These are phyloP conservation scores for Xylaria polymorpha DNA, from an alignment of 2,329 filamentous ascomycete genomes.

Conservation along the genomic window DNA sequence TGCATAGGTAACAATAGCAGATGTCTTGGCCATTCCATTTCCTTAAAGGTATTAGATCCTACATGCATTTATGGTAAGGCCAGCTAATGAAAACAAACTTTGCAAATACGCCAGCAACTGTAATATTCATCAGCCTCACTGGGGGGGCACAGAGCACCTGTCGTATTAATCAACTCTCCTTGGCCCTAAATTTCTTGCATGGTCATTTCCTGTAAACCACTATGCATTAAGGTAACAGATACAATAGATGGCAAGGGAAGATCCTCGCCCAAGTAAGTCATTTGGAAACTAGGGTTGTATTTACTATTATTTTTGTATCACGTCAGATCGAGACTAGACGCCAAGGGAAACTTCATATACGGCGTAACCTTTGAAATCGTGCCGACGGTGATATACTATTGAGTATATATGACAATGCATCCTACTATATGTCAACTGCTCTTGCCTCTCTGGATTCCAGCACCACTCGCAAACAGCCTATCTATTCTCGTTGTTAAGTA, in stretches of 20 bases:
- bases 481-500: neutral
- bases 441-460: neutral
- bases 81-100: neutral
- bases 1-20: neutral
- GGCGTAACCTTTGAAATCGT: neutral
- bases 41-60: slow-evolving; percentile 13
- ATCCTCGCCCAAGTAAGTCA: neutral
- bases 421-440: neutral
- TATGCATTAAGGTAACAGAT: neutral
- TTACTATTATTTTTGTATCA: neutral
- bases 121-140: neutral
- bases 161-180: neutral
- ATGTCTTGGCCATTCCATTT: slow-evolving; percentile 27
- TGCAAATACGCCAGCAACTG: neutral
- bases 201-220: neutral
- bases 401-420: slow-evolving; percentile 13
- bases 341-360: neutral
- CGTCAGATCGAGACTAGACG: neutral
- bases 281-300: too few species aligned
- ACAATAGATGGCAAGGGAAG: neutral
- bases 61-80: neutral
- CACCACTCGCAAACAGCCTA: too few species aligned
- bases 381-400: neutral
- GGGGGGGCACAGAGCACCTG: neutral
- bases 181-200: neutral